A percentile compares a stretch with the other conserved stretches of the same genome.
phyloP scores from a whole-genome alignment of 768 basidiomycete species.

The Tricholoma hemisulphureum region DNA sequence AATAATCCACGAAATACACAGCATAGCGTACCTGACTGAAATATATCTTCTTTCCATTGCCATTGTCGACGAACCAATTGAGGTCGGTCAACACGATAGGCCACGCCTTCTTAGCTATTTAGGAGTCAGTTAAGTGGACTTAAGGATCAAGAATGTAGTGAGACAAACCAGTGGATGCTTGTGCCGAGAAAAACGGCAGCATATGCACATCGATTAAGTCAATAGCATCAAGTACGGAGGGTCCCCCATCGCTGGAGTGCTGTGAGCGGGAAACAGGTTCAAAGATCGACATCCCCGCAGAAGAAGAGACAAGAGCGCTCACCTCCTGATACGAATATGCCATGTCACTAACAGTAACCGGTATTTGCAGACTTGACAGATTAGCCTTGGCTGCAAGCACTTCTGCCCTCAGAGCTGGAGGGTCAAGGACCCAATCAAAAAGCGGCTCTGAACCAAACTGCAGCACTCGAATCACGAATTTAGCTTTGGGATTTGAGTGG shows the following conservation, averaged over 20 bases:
- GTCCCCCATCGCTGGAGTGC: slow-evolving; percentile 49
- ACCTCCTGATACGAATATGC: slow-evolving; percentile 57
- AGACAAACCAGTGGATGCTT: slow-evolving; percentile 53
- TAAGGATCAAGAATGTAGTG: not conserved
- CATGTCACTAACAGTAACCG: slow-evolving; percentile 68
- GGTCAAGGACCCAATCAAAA: slow-evolving; percentile 54
- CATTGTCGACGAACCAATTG: slow-evolving; percentile 66
- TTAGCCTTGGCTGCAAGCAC: slow-evolving; percentile 48
- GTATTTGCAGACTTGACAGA: slow-evolving; percentile 53
- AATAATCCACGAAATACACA: not conserved
- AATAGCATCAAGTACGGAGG: slow-evolving; percentile 54
- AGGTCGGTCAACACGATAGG: slow-evolving; percentile 57
- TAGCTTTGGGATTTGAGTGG: slow-evolving; percentile 59
- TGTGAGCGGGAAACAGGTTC: slow-evolving; percentile 13
- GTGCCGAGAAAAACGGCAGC: slow-evolving; percentile 62
- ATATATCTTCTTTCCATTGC: slow-evolving; percentile 71
- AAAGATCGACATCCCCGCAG: not conserved
- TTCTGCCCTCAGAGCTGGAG: slow-evolving; percentile 48
- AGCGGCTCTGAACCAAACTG: slow-evolving; percentile 76
- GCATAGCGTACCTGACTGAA: slow-evolving; percentile 54
- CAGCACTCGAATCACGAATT: slow-evolving; percentile 61
- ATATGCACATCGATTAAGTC: slow-evolving; percentile 70
- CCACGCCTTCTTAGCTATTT: slow-evolving; percentile 57
- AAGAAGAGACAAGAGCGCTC: not conserved
- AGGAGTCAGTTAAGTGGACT: not conserved